Evolutionary conservation across 805 yeast species (phyloP), one percentile per base, ranked within the genome.

Genomic region (Kuraishia capsulata): DNA sequence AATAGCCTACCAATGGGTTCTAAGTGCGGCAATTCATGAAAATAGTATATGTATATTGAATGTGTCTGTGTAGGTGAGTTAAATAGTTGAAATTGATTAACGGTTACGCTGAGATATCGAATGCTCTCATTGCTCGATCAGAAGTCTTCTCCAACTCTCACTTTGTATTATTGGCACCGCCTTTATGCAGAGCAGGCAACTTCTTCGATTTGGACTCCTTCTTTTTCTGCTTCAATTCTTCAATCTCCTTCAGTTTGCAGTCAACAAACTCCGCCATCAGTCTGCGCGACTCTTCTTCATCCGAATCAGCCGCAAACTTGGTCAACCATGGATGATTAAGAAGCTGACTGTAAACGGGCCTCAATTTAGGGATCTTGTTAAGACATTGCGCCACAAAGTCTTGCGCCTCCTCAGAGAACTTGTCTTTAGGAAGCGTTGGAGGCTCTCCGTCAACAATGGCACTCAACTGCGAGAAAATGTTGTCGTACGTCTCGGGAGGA

Each of bases 371-470:
- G 39, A 73, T 73, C 61, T 90, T 92, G 50, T 79, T 78, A 40
- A 92, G 65, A 59, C 92, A 84, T 42, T 75, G 70, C 10, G 68
- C 67, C 9, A 90, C 95, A 57, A 92, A 92, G 45, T 78, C 76
- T 49, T 77, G 81, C 0, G 97, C 97, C 37, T 80, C 81, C n/a
- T 66, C 56, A 2, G 89, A 75, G 54, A 74, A 92, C 48, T 60
- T 63, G 37, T 59, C 72, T 2, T 67, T 60, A 14, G 89, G 89
- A 38, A 88, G 64, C 34, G 65, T 64, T n/a, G 96, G 96, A 3
- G 96, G 87, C 20, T 83, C 88, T 9, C 95, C 96, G 54, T 86
- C 94, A n/a, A 92, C 97, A 51, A 92, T 92, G 3, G 97, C 97
- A 60, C 87, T 81, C 46, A 92, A 69, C 61, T 92, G 98, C 5